These are phyloP conservation scores for Stemphylium lycopersici DNA, from an alignment of 2,329 filamentous ascomycete species.

Conservation along the genomic window DNA sequence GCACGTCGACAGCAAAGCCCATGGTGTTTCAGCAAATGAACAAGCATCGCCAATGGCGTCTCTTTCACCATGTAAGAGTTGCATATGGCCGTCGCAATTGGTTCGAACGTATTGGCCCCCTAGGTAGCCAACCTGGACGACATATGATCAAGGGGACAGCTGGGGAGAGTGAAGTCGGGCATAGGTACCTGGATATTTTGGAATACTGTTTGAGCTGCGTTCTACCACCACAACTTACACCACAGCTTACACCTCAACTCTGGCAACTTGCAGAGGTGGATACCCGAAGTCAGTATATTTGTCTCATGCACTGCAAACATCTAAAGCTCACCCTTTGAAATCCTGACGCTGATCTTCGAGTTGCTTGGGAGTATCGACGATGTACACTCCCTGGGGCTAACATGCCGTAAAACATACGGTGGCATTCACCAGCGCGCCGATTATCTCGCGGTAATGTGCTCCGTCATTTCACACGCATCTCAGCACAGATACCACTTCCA, in stretches of 20 bases:
- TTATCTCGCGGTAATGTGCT: constrained; percentile 36
- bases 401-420: constrained; percentile 18
- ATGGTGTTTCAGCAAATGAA: background rate
- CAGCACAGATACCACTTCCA: constrained; percentile 31
- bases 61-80: background rate
- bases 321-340: constrained; percentile 8
- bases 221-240: background rate
- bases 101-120: background rate
- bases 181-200: background rate
- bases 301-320: no score
- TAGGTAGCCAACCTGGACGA: background rate
- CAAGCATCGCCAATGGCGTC: background rate
- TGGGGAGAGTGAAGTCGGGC: background rate
- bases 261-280: background rate
- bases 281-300: no score
- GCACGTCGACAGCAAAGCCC: background rate
- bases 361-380: constrained; percentile 36
- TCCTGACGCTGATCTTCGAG: constrained; percentile 25
- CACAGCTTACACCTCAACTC: background rate
- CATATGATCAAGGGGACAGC: background rate
- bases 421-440: constrained; percentile 15
- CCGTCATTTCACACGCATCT: constrained; percentile 20
- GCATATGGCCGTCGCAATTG: background rate
- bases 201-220: background rate
- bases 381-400: constrained; percentile 29